Conservation (phyloP, 257 asterid genomes). For the Solanum pimpinellifolium region DNA sequence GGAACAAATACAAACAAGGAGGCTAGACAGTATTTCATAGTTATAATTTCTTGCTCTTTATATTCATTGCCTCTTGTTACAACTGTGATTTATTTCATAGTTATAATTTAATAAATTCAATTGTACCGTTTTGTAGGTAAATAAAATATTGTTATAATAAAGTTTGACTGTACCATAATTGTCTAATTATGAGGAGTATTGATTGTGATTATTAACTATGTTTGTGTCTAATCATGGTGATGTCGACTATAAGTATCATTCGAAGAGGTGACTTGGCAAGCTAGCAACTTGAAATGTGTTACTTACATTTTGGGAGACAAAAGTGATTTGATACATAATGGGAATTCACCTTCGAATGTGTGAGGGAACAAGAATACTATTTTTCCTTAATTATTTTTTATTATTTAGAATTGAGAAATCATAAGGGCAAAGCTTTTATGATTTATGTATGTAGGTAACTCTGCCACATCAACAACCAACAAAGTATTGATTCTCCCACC, state of each 20-base stretch:
- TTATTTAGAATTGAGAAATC: not conserved
- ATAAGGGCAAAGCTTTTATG: not conserved
- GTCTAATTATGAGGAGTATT: not conserved
- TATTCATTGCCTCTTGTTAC: not conserved
- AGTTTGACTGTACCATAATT: no score
- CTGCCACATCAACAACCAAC: constrained; percentile 5
- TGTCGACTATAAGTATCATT: not conserved
- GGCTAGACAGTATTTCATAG: no score
- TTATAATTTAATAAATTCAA: no score
- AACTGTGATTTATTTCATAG: not conserved
- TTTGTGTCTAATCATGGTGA: not conserved
- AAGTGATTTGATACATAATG: not conserved
- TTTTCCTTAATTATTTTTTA: not conserved
- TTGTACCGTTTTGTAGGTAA: not conserved
- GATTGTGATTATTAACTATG: not conserved
- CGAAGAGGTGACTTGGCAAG: not conserved
- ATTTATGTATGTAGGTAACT: not conserved
- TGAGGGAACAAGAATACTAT: not conserved
- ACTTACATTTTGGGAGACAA: not conserved
- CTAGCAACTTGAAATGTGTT: not conserved
- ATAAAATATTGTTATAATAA: no score
- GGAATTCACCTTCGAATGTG: not conserved
- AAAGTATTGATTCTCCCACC: constrained; percentile 3
- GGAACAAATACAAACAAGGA: no score
- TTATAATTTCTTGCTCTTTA: no score